A percentile compares a stretch with the other conserved stretches of the same genome.
These are phyloP conservation scores for Debaryomyces sp. DNA, from an alignment of 1,139 yeast species.

Conservation along the genomic window DNA sequence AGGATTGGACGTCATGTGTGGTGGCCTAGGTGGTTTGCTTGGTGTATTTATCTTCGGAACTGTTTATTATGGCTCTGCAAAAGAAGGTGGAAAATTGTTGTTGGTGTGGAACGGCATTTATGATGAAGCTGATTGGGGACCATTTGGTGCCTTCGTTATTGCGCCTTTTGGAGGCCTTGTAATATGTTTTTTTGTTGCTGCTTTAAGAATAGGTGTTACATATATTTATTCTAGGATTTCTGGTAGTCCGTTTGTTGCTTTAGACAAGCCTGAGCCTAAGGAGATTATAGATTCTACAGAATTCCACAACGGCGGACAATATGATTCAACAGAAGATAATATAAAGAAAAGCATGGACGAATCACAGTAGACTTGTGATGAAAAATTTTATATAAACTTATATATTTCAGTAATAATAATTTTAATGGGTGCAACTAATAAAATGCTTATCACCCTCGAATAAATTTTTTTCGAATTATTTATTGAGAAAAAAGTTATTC, in stretches of 20 bases:
- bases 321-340: constrained; percentile 17
- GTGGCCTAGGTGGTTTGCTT: constrained; percentile 81
- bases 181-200: constrained; percentile 56
- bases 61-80: constrained; percentile 69
- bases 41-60: constrained; percentile 84
- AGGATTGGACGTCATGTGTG: constrained; percentile 82
- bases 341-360: constrained; percentile 5
- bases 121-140: constrained; percentile 81
- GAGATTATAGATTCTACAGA: constrained; percentile 14
- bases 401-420: background rate
- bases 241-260: constrained; percentile 56
- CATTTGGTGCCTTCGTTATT: constrained; percentile 91
- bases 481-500: background rate
- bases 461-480: background rate
- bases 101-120: constrained; percentile 81
- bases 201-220: constrained; percentile 44
- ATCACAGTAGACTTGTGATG: background rate
- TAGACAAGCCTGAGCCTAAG: constrained; percentile 48
- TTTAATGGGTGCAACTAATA: background rate
- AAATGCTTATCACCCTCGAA: background rate
- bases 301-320: constrained; percentile 12
- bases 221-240: constrained; percentile 41
- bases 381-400: background rate
- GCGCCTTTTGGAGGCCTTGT: constrained; percentile 84
- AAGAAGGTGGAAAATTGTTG: constrained; percentile 74